Percentiles rank a stretch among this genome's conserved stretches.
phyloP scores from a whole-genome alignment of 805 yeast genomes.

The Tetrapisispora phaffii region DNA sequence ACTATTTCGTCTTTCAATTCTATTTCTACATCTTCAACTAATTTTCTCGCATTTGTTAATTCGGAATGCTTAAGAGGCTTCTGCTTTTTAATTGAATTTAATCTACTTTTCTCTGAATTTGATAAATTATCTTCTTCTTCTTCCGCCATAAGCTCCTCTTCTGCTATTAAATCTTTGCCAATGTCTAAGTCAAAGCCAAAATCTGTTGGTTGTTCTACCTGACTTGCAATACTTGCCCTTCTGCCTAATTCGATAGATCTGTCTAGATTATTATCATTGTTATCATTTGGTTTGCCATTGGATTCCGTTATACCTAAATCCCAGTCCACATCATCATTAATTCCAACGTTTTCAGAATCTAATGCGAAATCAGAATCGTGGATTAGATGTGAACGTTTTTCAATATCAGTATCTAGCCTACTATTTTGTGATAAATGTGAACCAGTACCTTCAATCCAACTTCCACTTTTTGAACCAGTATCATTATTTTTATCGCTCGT shows the following conservation, averaged over 20 bases:
- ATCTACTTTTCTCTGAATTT: neutral
- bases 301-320: slow-evolving; percentile 21
- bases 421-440: neutral
- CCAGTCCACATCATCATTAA: slow-evolving; percentile 20
- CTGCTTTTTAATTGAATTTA: neutral
- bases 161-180: slow-evolving; percentile 29
- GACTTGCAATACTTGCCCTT: slow-evolving; percentile 29
- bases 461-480: slow-evolving; percentile 4
- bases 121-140: neutral
- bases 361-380: slow-evolving; percentile 19
- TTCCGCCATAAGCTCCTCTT: slow-evolving; percentile 13
- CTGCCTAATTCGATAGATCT: slow-evolving; percentile 63
- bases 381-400: neutral
- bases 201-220: slow-evolving; percentile 30
- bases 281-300: slow-evolving; percentile 1
- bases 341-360: slow-evolving; percentile 21
- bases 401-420: neutral
- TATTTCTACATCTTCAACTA: slow-evolving; percentile 14
- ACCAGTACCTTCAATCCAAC: slow-evolving; percentile 23
- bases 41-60: slow-evolving; percentile 8
- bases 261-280: slow-evolving; percentile 32
- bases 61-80: slow-evolving; percentile 8
- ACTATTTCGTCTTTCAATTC: slow-evolving; percentile 7
- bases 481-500: neutral
- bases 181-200: slow-evolving; percentile 46